Base-by-base conservation (phyloP, 2,329 filamentous ascomycete species). In the Fusarium nisikadoi region DNA sequence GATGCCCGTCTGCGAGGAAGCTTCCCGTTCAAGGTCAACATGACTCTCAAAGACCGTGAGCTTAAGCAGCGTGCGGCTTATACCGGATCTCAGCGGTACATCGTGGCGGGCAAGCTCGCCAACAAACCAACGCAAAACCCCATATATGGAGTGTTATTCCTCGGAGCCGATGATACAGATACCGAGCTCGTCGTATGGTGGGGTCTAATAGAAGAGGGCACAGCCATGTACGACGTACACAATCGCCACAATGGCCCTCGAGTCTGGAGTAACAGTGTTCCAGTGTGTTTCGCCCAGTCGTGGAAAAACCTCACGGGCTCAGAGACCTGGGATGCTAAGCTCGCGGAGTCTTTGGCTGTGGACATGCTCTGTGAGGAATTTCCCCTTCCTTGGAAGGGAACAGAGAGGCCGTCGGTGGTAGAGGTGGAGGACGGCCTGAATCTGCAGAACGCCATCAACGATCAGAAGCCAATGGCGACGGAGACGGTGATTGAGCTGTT, bases 131-230 rank as follows among this genome's bases (percentile, higher is more conserved):
- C 70, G 7, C 75, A 76, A 53, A 76, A 76, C 25, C 75, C 75
- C 36, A 76, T 76, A 25, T 76, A 77, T 42, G 75, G 75, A 17
- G 75, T 75, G 31, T 43, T 75, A 23, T 77, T 77, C 47, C 60
- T 77, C 9, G 75, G 72, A 45, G 73, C 73, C 13, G 75, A 74
- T 20, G 70, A 72, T 38, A 66, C 62, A 6, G 75, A 74, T 8
- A 69, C 71, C 11, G 75, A 77, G 62, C 68, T 77, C 43, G 71
- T 77, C n/a, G 56, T 77, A 19, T 77, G 75, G 75, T 77, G 75
- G 75, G 75, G 75, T 13, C 63, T 77, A n/a, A 73, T 77, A 57
- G 74, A 77, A 65, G 56, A 74, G 47, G 75, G 75, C 53, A 69
- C 72, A 38, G 71, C 67, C 63, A 76, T 76, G 75, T 76, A 77